These are phyloP conservation scores for Dipteronia dyeriana DNA, from an alignment of 345 rosid genomes.

Conservation along the genomic window DNA sequence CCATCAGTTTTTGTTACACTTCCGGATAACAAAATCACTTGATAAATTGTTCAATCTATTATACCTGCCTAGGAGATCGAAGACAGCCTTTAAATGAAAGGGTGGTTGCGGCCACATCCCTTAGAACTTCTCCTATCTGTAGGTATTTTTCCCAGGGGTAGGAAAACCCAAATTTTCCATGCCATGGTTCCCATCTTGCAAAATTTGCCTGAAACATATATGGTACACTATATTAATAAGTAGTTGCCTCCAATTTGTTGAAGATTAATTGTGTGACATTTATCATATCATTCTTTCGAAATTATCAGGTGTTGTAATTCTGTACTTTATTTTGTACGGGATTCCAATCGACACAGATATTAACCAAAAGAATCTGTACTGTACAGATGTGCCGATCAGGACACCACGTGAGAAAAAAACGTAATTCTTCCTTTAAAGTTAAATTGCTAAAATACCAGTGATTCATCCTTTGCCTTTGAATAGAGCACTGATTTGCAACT, in stretches of 20 bases:
- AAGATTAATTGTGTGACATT: background rate
- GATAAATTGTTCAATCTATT: background rate
- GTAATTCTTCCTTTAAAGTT: too few relatives aligned
- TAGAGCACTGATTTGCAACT: constrained; percentile 47
- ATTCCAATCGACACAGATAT: too few relatives aligned
- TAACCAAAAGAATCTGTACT: too few relatives aligned
- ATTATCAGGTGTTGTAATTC: too few relatives aligned
- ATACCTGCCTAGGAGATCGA: constrained; percentile 43
- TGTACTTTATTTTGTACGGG: too few relatives aligned
- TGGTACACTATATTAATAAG: background rate
- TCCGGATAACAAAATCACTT: too few relatives aligned
- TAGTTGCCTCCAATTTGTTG: background rate
- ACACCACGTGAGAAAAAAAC: too few relatives aligned
- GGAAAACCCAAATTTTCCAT: constrained; percentile 71
- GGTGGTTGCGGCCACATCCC: constrained; percentile 44
- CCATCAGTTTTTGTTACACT: background rate
- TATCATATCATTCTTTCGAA: background rate
- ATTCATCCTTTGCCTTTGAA: constrained; percentile 63
- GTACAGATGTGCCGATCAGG: too few relatives aligned
- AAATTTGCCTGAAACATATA: constrained; percentile 55
- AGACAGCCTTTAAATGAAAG: constrained; percentile 46
- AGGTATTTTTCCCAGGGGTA: constrained; percentile 81
- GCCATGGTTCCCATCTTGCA: constrained; percentile 98
- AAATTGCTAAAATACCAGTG: constrained; percentile 38
- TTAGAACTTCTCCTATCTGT: constrained; percentile 57